Conservation (phyloP, 2,329 filamentous ascomycete species). For the Pseudocercospora macadamiae region DNA sequence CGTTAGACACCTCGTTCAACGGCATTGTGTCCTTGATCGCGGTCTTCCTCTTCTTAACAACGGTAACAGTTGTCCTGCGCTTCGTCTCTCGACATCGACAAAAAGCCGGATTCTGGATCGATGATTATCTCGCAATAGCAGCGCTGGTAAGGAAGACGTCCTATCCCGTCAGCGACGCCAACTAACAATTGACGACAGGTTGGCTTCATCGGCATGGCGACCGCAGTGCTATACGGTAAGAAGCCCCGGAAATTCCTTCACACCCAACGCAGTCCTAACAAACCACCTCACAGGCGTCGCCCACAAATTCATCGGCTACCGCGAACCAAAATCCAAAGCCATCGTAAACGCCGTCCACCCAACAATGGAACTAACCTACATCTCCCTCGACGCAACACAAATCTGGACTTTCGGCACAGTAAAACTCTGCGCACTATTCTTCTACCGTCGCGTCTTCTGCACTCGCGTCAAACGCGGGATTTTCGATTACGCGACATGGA, state of each 20-base stretch:
- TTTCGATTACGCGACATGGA: conserved; percentile 4
- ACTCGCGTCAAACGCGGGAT: conserved; percentile 1
- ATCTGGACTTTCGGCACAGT: conserved; percentile 12
- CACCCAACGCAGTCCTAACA: neutral
- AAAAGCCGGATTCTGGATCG: neutral
- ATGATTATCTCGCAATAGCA: conserved; percentile 6
- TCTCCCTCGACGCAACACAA: conserved; percentile 4
- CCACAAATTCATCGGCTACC: conserved; percentile 7
- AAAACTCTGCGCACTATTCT: conserved; percentile 12
- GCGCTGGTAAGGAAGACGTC: no score
- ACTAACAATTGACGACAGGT: no score
- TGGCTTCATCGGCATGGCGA: conserved; percentile 3
- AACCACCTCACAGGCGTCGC: neutral
- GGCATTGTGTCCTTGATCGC: neutral
- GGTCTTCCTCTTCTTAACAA: conserved; percentile 1
- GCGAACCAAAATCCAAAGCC: neutral
- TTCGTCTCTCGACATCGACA: conserved; percentile 6
- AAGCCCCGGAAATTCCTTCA: neutral
- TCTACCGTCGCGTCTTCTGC: conserved; percentile 14
- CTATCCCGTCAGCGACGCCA: no score
- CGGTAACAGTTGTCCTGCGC: neutral
- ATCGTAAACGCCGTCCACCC: neutral
- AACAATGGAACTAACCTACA: conserved; percentile 2
- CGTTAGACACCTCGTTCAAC: neutral
- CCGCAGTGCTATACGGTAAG: conserved; percentile 1